Conservation (phyloP, 768 basidiomycete species). For the Boletus rubroflammeus region DNA sequence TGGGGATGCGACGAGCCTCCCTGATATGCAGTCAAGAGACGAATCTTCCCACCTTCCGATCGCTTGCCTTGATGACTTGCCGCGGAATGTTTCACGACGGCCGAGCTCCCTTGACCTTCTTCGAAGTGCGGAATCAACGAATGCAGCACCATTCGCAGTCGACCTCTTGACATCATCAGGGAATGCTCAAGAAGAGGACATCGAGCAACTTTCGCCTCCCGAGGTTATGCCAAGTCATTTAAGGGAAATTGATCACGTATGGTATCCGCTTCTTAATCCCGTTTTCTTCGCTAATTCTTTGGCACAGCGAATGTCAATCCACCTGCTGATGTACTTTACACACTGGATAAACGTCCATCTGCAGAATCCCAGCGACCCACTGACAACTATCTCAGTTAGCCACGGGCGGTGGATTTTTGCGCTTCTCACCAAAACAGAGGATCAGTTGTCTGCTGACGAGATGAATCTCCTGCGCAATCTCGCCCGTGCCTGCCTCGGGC, state of each 20-base stretch:
- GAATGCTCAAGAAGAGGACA: neutral
- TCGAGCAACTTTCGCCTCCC: slow-evolving; percentile 33
- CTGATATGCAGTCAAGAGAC: neutral
- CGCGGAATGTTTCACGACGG: neutral
- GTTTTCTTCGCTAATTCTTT: slow-evolving; percentile 7
- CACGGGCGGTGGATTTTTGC: slow-evolving; percentile 80
- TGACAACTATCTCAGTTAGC: slow-evolving; percentile 44
- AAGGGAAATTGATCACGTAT: slow-evolving; percentile 64
- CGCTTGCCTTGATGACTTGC: neutral
- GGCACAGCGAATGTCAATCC: slow-evolving; percentile 60
- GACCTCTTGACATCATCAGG: neutral
- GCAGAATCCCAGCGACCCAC: slow-evolving; percentile 37
- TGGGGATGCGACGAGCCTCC: neutral
- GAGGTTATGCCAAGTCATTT: slow-evolving; percentile 60
- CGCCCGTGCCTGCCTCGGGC: slow-evolving; percentile 61
- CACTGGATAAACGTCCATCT: slow-evolving; percentile 73
- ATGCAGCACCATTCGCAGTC: neutral
- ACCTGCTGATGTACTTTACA: slow-evolving; percentile 79
- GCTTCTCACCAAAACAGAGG: slow-evolving; percentile 66
- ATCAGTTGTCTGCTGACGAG: slow-evolving; percentile 68
- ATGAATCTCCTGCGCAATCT: slow-evolving; percentile 73
- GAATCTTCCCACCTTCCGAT: neutral
- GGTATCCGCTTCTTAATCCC: slow-evolving; percentile 10
- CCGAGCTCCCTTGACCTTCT: neutral
- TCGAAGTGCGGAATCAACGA: neutral